Percentiles rank a stretch among this genome's conserved stretches.
Conservation (phyloP, 225 moss, liverwort and hornwort genomes). For the Lunularia cruciata region DNA sequence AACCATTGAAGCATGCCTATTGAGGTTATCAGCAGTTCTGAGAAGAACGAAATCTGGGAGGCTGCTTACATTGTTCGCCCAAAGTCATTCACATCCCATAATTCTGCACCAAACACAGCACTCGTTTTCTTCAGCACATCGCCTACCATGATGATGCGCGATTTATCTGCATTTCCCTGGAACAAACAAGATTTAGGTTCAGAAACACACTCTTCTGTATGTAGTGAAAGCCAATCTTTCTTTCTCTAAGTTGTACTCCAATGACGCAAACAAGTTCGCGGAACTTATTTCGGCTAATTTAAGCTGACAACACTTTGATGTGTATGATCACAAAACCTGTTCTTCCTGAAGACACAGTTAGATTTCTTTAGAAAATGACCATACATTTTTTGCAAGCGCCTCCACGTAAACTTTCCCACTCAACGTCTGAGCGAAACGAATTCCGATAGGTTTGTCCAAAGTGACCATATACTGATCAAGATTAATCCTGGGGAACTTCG, state of each 20-base stretch:
- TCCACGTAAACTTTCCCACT: conserved; percentile 81
- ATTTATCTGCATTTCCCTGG: conserved; percentile 80
- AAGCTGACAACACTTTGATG: too few species aligned
- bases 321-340: too few species aligned
- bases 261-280: too few species aligned
- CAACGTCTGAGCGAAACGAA: conserved; percentile 79
- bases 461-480: conserved; percentile 88
- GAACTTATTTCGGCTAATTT: too few species aligned
- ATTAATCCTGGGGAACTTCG: conserved; percentile 54
- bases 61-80: conserved; percentile 61
- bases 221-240: too few species aligned
- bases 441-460: conserved; percentile 72
- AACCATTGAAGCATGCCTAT: too few species aligned
- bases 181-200: not conserved
- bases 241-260: too few species aligned
- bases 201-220: too few species aligned
- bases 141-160: conserved; percentile 80
- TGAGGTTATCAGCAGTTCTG: too few species aligned
- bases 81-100: conserved; percentile 81
- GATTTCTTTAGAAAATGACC: not conserved
- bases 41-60: not conserved
- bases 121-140: conserved; percentile 87
- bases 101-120: conserved; percentile 72
- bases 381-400: conserved; percentile 72
- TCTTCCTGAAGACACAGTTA: too few species aligned